Evolutionary conservation across 2,329 filamentous ascomycete species (phyloP), one percentile per base, ranked within the genome.

Genomic region (Aspergillus thermomutatus): DNA sequence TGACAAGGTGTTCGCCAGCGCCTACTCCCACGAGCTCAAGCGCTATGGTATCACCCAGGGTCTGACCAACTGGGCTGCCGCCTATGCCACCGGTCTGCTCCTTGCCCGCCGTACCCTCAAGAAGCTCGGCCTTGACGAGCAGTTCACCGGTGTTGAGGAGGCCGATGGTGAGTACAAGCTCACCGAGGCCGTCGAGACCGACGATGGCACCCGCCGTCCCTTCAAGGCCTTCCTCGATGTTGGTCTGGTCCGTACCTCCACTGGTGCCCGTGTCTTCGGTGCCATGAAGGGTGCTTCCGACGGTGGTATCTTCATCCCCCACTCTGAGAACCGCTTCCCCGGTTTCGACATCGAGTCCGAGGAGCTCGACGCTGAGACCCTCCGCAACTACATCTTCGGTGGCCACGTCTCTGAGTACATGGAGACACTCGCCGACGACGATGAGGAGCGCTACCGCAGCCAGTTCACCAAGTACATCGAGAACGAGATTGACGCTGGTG

Each of bases 371-470:
- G 86, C 92, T 73, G 94, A 99, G 80, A 89, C 87, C 69, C 91
- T 99, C 77, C 92, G 93, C 86, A 96, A 92, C 85, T 99, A 99
- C 89, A 99, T 99, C 86, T 93, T 91, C 80, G 94, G 86, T 76
- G 93, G 94, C 62, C 94, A 99, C 87, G 91, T 99, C 66, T 92
- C 93, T 70, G 94, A 99, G 87, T 99, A 99, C 88, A 99, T 99
- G 94, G 94, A 99, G 89, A 94, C 89, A 59, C 90, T 99, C 66
- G 94, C 94, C 81, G 94, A 99, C 74, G 94, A 99, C 77, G 94
- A 99, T 77, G 94, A 99, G 90, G 94, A 99, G 87, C 92, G 94
- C 78, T 99, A 91, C 91, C 93, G 93, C 86, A 87, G 86, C 72
- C 94, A 99, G 85, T 99, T 99, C 89, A 84, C 87, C 79, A 89